phyloP scores from a whole-genome alignment of 2,329 filamentous ascomycete species.

The Alternaria arborescens region DNA sequence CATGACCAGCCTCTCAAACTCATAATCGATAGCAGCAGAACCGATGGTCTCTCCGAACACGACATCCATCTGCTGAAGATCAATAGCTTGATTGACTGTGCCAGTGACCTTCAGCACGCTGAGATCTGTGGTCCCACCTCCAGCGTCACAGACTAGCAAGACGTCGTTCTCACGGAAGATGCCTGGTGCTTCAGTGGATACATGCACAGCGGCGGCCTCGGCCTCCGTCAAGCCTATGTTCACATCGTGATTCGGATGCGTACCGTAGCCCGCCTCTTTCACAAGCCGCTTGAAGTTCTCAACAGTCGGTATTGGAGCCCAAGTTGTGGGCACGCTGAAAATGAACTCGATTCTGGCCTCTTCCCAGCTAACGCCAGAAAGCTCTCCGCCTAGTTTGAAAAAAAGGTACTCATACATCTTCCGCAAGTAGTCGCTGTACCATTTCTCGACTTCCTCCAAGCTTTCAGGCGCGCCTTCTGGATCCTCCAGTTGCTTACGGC shows the following conservation, averaged over 20 bases:
- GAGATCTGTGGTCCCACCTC: slow-evolving; percentile 59
- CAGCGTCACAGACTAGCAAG: slow-evolving; percentile 61
- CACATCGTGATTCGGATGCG: slow-evolving; percentile 48
- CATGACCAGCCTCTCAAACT: slow-evolving; percentile 49
- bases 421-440: slow-evolving; percentile 60
- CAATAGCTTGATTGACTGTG: slow-evolving; percentile 37
- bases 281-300: slow-evolving; percentile 62
- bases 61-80: slow-evolving; percentile 48
- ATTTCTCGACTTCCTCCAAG: slow-evolving; percentile 56
- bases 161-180: slow-evolving; percentile 54
- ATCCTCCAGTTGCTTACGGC: slow-evolving; percentile 54
- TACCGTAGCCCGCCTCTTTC: slow-evolving; percentile 59
- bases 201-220: slow-evolving; percentile 63
- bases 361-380: slow-evolving; percentile 47
- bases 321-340: slow-evolving; percentile 67
- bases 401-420: slow-evolving; percentile 62
- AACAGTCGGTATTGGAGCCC: slow-evolving; percentile 60
- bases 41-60: slow-evolving; percentile 54
- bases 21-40: slow-evolving; percentile 52
- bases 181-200: slow-evolving; percentile 49
- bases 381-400: slow-evolving; percentile 47
- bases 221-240: slow-evolving; percentile 62
- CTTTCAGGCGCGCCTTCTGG: slow-evolving; percentile 55
- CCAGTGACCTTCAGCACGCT: slow-evolving; percentile 49
- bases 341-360: slow-evolving; percentile 61